Base-by-base conservation (phyloP, 2,329 filamentous ascomycete species). In the Calonectria pteridis region DNA sequence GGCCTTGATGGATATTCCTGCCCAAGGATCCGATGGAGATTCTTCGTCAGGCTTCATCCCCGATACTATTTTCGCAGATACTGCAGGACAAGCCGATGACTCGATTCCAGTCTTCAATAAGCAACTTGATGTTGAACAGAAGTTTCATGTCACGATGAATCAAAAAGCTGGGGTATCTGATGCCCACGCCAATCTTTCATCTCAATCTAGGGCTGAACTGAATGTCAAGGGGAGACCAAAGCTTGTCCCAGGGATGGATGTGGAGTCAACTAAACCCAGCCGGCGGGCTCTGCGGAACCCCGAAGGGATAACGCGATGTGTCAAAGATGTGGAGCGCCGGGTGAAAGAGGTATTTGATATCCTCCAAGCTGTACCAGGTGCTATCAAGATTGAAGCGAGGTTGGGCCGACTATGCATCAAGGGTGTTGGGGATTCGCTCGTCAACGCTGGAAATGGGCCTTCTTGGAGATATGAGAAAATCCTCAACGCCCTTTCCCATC, bases 391-490 rank as follows among this genome's bases (percentile, higher is more conserved):
- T 11, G 73, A 79, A 49, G 70, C 80, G 35, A 75, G 75, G 18
- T 81, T 84, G 55, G 83, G 83, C 1, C 80, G 83, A 4, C 70
- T 83, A 11, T 83, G 81, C 62, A 46, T 82, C 40, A 80, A 77
- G 31, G 71, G 81, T 11, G 29, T 76, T 16, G 64, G 46, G 6
- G 72, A 70, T 18, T 67, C 72, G 16, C 28, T 76, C 7, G 78
- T 83, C 35, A 72, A 78, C 37, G 59, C 74, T 35, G 77, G 76
- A 2, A 35, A 67, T 50, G 80, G 76, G 1, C 79, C 79, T 10
- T 73, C 70, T 13, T 79, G 77, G 71, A 49, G 49, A 13, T 29
- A 49, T n/a, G n/a, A 35, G 10, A 40, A 73, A n/a, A 68, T 79
- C 10, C 31, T 77, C 16, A 77, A 78, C 26, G 49, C 37, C 5